Conservation (phyloP, 345 rosid species). For the Rhizophora apiculata region DNA sequence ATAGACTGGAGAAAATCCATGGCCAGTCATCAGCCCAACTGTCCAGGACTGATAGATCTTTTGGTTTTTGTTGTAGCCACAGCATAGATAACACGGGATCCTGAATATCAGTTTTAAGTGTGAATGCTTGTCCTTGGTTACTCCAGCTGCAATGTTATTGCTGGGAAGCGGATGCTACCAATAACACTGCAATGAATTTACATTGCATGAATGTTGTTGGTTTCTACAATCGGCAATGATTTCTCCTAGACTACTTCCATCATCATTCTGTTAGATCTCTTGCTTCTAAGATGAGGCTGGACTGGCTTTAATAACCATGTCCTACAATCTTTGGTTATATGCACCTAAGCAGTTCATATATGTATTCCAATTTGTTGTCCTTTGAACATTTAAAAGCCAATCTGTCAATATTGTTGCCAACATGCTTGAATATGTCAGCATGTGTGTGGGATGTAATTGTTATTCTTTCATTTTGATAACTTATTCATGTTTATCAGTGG, state of each 20-base stretch:
- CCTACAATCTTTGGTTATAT: not conserved
- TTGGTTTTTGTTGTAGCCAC: not conserved
- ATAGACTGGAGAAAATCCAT: no score
- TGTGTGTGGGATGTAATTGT: not conserved
- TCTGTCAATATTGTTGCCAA: no score
- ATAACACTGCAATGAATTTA: not conserved
- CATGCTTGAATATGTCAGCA: conserved; percentile 5
- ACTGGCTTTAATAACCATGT: not conserved
- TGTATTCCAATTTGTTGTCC: no score
- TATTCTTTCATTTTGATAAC: not conserved
- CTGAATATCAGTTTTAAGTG: conserved; percentile 4
- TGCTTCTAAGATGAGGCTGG: not conserved
- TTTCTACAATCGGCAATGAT: not conserved
- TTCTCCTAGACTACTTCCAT: not conserved
- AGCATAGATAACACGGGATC: not conserved
- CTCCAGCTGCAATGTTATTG: not conserved
- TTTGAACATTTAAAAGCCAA: no score
- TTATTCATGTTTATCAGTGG: not conserved
- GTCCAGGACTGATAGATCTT: not conserved
- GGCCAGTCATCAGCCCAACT: no score
- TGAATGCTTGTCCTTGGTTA: not conserved
- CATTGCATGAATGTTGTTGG: not conserved
- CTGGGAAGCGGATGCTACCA: not conserved
- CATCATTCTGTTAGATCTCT: no score
- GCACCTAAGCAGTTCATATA: no score